Evolutionary conservation across 1,284 basidiomycete species (phyloP).

Genomic region (Fistulinella cinereoalba): DNA sequence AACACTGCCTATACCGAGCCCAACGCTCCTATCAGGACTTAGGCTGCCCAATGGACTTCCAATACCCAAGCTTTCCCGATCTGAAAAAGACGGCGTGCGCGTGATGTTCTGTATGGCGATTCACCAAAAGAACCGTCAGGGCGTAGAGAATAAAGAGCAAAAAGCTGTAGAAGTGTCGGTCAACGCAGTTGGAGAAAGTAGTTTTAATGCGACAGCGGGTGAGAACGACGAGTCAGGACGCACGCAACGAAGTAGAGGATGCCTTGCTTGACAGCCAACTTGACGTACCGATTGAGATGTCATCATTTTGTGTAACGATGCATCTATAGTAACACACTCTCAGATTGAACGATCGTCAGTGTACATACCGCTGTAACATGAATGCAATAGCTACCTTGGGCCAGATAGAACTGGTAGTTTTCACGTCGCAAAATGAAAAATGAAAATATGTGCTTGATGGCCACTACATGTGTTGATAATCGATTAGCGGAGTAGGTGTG

Average conservation of each 20-base stretch:
- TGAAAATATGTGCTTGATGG: no score
- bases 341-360: background rate
- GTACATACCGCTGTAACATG: background rate
- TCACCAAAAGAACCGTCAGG: no score
- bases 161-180: no score
- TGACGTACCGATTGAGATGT: background rate
- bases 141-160: no score
- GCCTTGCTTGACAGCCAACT: background rate
- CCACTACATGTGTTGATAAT: no score
- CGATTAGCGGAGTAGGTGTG: no score
- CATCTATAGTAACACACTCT: background rate
- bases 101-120: no score
- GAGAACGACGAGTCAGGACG: background rate
- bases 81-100: conserved; percentile 50
- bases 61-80: conserved; percentile 42
- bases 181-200: no score
- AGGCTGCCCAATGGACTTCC: conserved; percentile 55
- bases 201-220: background rate
- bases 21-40: conserved; percentile 52
- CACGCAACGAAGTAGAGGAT: background rate
- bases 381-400: no score
- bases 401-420: no score
- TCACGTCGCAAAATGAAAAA: no score
- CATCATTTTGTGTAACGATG: background rate
- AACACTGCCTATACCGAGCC: conserved; percentile 35